phyloP scores from a whole-genome alignment of 2,329 filamentous ascomycete species.

The Alternaria gaisen region DNA sequence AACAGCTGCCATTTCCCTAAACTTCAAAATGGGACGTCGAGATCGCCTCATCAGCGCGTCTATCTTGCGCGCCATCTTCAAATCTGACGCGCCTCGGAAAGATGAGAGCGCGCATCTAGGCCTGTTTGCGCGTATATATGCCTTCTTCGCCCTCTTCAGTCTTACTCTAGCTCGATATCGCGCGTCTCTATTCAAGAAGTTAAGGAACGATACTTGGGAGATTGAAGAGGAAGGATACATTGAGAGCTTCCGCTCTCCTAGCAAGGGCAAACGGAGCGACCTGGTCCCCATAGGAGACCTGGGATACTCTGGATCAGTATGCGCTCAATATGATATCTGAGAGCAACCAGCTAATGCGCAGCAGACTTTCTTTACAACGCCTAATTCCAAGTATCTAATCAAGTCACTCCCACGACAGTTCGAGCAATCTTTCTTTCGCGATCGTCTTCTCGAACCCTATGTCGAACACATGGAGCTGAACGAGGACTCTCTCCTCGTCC shows the following conservation, averaged over 20 bases:
- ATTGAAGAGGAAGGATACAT: slow-evolving; percentile 64
- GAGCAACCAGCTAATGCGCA: slow-evolving; percentile 15
- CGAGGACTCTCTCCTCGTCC: slow-evolving; percentile 69
- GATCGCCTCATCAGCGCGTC: slow-evolving; percentile 50
- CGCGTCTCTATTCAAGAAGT: slow-evolving; percentile 59
- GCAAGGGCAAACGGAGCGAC: slow-evolving; percentile 49
- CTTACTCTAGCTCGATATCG: slow-evolving; percentile 60
- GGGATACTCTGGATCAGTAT: slow-evolving; percentile 75
- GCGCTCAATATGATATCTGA: slow-evolving; percentile 13
- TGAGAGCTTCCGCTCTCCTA: slow-evolving; percentile 60
- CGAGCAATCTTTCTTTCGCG: slow-evolving; percentile 74
- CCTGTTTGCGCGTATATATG: slow-evolving; percentile 57
- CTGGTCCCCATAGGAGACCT: slow-evolving; percentile 71
- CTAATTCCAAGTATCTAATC: slow-evolving; percentile 72
- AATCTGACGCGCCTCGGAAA: slow-evolving; percentile 23
- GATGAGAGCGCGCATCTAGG: slow-evolving; percentile 33
- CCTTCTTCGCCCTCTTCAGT: slow-evolving; percentile 64
- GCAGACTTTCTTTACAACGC: slow-evolving; percentile 74
- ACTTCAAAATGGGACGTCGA: slow-evolving; percentile 45
- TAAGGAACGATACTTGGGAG: slow-evolving; percentile 63
- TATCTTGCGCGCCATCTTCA: slow-evolving; percentile 50
- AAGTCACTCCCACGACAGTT: slow-evolving; percentile 76
- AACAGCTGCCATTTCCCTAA: neutral
- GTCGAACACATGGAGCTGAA: slow-evolving; percentile 69
- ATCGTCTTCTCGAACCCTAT: slow-evolving; percentile 72